A percentile compares a stretch with the other conserved stretches of the same genome.
Evolutionary conservation across 108 stramenopile genomes (phyloP).

Genomic region (Epithemia pelagica): DNA sequence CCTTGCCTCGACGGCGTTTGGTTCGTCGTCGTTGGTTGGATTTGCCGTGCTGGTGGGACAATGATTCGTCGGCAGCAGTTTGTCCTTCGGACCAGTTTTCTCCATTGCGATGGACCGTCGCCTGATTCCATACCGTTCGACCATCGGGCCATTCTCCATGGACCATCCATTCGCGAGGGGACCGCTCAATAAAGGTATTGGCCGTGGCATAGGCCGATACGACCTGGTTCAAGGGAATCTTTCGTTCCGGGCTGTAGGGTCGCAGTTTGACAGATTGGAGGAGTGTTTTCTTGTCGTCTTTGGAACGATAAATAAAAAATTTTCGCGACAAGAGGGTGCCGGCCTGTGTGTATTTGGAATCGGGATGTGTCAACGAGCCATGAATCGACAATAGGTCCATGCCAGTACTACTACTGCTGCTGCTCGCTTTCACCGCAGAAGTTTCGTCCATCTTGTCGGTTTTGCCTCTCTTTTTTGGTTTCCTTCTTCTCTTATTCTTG

Average conservation of each 20-base stretch:
- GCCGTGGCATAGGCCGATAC: constrained; percentile 69
- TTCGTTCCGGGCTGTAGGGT: constrained; percentile 49
- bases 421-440: background rate
- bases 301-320: constrained; percentile 55
- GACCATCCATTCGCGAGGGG: constrained; percentile 32
- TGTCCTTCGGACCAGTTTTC: background rate
- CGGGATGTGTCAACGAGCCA: background rate
- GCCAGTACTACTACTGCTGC: background rate
- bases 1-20: too few relatives aligned
- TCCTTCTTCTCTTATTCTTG: constrained; percentile 1
- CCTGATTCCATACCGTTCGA: constrained; percentile 13
- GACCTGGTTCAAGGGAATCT: constrained; percentile 49
- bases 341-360: constrained; percentile 9
- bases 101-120: background rate
- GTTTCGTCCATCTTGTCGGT: background rate
- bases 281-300: constrained; percentile 20
- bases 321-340: constrained; percentile 51
- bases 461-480: too few relatives aligned
- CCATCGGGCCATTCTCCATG: constrained; percentile 57
- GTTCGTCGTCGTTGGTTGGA: background rate
- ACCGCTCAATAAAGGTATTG: constrained; percentile 46
- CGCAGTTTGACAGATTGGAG: constrained; percentile 46
- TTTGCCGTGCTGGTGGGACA: background rate
- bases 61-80: background rate
- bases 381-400: background rate